Evolutionary conservation across 768 basidiomycete species (phyloP).

Genomic region (Termitomyces sp.): DNA sequence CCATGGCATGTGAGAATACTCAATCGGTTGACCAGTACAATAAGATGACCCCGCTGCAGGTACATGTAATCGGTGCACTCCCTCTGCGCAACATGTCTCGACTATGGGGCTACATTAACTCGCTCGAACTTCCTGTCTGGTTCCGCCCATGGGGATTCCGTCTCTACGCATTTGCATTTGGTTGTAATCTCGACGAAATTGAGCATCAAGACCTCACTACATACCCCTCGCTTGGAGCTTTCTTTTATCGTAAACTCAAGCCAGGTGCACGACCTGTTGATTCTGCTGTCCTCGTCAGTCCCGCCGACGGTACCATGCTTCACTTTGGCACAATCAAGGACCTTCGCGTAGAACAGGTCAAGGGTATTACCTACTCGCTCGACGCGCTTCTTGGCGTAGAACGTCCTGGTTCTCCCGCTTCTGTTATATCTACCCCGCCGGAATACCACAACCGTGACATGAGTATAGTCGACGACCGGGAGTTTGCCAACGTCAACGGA

Average conservation of each 20-base stretch:
- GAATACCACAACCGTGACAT: conserved; percentile 40
- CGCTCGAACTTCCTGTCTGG: conserved; percentile 91
- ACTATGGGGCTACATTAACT: conserved; percentile 95
- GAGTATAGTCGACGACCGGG: conserved; percentile 71
- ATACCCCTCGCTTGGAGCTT: conserved; percentile 88
- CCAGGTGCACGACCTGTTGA: conserved; percentile 79
- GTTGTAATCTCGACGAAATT: conserved; percentile 91
- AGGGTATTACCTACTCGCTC: conserved; percentile 95
- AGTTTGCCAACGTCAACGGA: conserved; percentile 96
- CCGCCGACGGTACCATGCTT: conserved; percentile 89
- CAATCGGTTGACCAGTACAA: not conserved
- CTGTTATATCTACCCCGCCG: conserved; percentile 35
- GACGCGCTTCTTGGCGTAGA: conserved; percentile 87
- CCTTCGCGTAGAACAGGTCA: conserved; percentile 89
- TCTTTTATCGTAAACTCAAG: conserved; percentile 90
- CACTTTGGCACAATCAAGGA: conserved; percentile 86
- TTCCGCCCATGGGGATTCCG: conserved; percentile 87
- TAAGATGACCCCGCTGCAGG: conserved; percentile 35
- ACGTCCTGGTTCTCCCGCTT: conserved; percentile 38
- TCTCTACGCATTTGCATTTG: conserved; percentile 83
- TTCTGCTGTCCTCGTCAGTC: conserved; percentile 74
- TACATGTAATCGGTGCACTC: conserved; percentile 94
- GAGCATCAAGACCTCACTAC: conserved; percentile 70
- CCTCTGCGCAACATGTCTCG: conserved; percentile 95
- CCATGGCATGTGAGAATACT: conserved; percentile 79